Conservation (phyloP, 1,284 basidiomycete genomes). For the Moesziomyces globuligerus region DNA sequence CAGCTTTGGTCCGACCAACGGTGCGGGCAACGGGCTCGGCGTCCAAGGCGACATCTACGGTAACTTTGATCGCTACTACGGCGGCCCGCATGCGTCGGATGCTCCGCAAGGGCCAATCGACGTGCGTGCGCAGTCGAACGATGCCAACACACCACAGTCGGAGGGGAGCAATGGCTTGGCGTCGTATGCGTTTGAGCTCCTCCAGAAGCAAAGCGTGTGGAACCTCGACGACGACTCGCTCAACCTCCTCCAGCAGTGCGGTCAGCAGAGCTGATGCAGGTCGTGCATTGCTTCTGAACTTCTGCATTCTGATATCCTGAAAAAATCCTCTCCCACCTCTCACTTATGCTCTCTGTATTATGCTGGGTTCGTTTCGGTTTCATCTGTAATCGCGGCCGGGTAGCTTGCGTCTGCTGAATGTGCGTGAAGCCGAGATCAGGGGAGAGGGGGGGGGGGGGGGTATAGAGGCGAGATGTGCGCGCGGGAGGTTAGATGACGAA, state of each 20-base stretch:
- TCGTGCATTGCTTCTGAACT: neutral
- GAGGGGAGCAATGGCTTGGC: slow-evolving; percentile 27
- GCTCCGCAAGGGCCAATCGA: neutral
- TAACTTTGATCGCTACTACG: slow-evolving; percentile 13
- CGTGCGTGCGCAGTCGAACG: neutral
- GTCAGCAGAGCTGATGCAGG: slow-evolving; percentile 6
- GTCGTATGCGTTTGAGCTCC: slow-evolving; percentile 41
- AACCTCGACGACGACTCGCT: slow-evolving; percentile 42
- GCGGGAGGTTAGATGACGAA: slow-evolving; percentile 51
- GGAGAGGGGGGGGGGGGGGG: neutral
- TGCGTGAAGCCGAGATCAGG: too few relatives aligned
- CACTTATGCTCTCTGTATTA: neutral
- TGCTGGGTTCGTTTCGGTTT: neutral
- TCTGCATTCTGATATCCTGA: too few relatives aligned
- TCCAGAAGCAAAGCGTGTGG: slow-evolving; percentile 48
- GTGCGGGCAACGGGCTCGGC: neutral
- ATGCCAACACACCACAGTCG: slow-evolving; percentile 21
- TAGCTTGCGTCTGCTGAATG: too few relatives aligned
- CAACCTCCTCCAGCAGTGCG: slow-evolving; percentile 24
- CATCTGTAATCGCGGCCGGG: neutral
- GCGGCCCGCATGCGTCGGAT: neutral
- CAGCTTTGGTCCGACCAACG: slow-evolving; percentile 1
- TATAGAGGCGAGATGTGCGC: neutral
- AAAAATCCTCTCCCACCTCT: neutral
- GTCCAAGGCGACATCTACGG: slow-evolving; percentile 11